Base-by-base conservation (phyloP, 768 basidiomycete genomes). In the Rhodosporidiobolus sp. region DNA sequence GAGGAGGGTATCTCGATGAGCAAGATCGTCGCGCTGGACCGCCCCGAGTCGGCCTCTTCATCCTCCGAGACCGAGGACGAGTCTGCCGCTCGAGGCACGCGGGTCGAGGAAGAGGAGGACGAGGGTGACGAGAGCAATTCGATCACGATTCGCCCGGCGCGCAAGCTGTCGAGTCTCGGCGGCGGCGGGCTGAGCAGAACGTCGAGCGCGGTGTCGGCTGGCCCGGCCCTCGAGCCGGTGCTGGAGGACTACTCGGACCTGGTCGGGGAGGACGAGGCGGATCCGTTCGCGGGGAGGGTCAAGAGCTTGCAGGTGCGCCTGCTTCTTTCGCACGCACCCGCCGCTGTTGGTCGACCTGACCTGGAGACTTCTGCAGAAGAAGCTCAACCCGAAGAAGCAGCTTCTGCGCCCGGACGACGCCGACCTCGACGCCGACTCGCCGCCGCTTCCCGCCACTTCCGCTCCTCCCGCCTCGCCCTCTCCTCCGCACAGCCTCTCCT, bases 241-340 rank as follows among this genome's bases (percentile, higher is more conserved):
- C 86, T 89, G 5, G 94, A 97, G 78, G 94, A 97, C 80, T 94
- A 93, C 79, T 94, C 92, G 12, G 94, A 97, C 79, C 81, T 95
- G 52, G 88, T 87, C 32, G 83, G 85, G n/a, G 90, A 89, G 24
- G 93, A 91, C 73, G 90, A 90, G 52, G 90, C 89, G 77, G 81
- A 83, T 38, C 82, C 83, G 38, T 80, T 95, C 62, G 85, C 88
- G 76, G 87, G 87, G 76, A 93, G 93, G 81, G 87, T 96, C 22
- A 88, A 88, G 0, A 87, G 90, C 80, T 91, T 94, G 81, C 92
- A 88, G 85, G 90, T 90, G 63, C 54, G 10, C 3, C 77, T 24
- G 4, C 17, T 4, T 17, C 16, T 62, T 45, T 45, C 53, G 32
- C 52, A 17, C 10, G 24, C 52, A 17, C 43, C 34, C 35, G 24